Evolutionary conservation across 805 yeast species (phyloP), one percentile per base, ranked within the genome.

Genomic region (Spathaspora hagerdaliae): DNA sequence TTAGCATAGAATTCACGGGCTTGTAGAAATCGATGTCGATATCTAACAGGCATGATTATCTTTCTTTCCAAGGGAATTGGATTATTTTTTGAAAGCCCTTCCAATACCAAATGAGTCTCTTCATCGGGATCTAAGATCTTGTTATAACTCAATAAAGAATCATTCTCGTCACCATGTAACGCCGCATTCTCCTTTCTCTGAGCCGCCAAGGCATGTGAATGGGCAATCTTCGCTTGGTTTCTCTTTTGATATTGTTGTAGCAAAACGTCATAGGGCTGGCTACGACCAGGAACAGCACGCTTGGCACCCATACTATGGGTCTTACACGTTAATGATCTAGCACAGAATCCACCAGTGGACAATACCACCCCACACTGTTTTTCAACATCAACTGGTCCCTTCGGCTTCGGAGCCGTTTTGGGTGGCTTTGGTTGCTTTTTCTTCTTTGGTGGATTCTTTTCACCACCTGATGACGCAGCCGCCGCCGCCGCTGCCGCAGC

Each of bases 271-370:
- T 90, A 94, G 0, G 97, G 90, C 7, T 94, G 91, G 32, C 96
- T 83, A 56, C 99, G 77, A 9, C 99, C 99, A 13, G 81, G 82
- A 15, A 94, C 99, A 0, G 96, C 91, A 55, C 99, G 79, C 58
- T 94, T 94, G 27, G 97, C 96, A 31, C 97, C 97, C 97, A 94
- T 91, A 1, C 98, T 88, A 65, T 94, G 99, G 0, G 97, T 90
- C 61, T 94, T 94, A 75, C 99, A 94, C 0, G 99, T 94, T 49
- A 94, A 73, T 0, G 97, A 90, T 42, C 99, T 77, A 5, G 97
- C 97, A 73, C 99, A 94, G 54, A 82, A 85, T 0, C 95, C 96
- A n/a, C 97, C 98, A 52, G 85, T 86, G 0, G 96, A 90, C 49
- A 94, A 69, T 6, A 88, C 86, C 10, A 94, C 98, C 64, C 99